Conservation (phyloP, 495 filamentous ascomycete genomes). For the Bacidia gigantensis region DNA sequence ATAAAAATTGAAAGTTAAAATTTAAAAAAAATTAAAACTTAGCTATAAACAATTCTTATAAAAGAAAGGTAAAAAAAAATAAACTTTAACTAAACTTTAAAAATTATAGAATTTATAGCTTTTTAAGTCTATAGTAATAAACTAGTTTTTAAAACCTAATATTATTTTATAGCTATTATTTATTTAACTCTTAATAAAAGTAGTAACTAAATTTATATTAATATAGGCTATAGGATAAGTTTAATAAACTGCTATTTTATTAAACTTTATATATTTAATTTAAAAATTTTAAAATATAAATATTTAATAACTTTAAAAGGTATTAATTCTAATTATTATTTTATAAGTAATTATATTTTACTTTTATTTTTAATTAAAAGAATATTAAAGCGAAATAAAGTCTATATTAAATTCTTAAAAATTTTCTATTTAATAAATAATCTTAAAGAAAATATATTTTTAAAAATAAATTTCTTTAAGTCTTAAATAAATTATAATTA, state of each 20-base stretch:
- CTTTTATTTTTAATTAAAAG: not conserved
- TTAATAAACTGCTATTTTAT: not conserved
- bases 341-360: conserved; percentile 4
- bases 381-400: not conserved
- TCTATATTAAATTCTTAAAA: not conserved
- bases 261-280: not conserved
- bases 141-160: not conserved
- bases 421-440: not conserved
- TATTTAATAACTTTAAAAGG: not conserved
- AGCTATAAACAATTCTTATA: not conserved
- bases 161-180: not conserved
- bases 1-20: not conserved
- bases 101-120: not conserved
- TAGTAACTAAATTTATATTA: not conserved
- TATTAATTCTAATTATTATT: not conserved
- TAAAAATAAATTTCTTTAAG: conserved; percentile 1
- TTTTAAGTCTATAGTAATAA: conserved; percentile 1
- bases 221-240: not conserved
- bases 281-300: not conserved
- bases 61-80: no score
- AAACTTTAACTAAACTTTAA: no score
- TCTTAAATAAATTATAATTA: no score
- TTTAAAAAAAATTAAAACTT: not conserved
- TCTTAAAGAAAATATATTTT: not conserved
- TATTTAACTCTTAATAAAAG: not conserved